Evolutionary conservation across 83 land plant species (phyloP).

Genomic region (Picea abies): DNA sequence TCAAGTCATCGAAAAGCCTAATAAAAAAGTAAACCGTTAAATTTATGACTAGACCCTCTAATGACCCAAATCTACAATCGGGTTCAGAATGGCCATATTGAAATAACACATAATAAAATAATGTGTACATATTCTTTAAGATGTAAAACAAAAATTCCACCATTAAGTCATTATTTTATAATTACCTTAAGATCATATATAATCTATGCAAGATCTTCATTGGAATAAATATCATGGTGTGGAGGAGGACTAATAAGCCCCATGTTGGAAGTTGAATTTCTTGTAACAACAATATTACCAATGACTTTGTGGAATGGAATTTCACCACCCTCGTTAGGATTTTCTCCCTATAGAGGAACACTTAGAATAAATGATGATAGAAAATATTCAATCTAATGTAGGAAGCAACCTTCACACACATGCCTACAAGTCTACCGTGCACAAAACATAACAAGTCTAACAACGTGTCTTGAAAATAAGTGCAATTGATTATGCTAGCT

Average conservation of each 20-base stretch:
- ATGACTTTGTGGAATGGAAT: slow-evolving; percentile 99
- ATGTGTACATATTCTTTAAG: neutral
- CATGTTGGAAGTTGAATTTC: slow-evolving; percentile 25
- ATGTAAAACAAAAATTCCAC: neutral
- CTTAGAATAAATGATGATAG: neutral
- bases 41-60: too few species aligned
- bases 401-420: neutral
- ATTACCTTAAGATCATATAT: slow-evolving; percentile 96
- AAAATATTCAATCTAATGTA: neutral
- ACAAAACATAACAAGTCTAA: neutral
- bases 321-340: slow-evolving; percentile 99
- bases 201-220: slow-evolving; percentile 97
- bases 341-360: slow-evolving; percentile 74
- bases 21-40: too few species aligned
- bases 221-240: slow-evolving; percentile 98
- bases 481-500: neutral
- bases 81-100: too few species aligned
- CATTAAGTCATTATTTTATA: neutral
- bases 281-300: slow-evolving; percentile 95
- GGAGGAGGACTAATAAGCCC: slow-evolving; percentile 99
- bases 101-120: neutral
- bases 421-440: neutral
- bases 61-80: too few species aligned
- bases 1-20: too few species aligned
- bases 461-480: neutral